Conservation (phyloP, 805 yeast species). For the Sporopachydermia quercuum region DNA sequence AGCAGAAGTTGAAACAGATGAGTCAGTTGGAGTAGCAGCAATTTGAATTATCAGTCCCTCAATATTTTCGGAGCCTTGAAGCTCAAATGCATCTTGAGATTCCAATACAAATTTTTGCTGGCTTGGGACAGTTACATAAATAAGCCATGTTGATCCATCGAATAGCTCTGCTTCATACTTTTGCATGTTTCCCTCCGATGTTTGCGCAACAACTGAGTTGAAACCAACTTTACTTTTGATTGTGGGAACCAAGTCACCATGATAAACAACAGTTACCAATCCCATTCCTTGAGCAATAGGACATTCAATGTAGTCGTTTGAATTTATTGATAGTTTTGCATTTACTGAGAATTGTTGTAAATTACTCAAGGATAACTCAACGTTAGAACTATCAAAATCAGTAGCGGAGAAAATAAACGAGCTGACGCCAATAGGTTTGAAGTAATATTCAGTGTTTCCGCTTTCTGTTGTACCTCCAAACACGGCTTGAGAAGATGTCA, state of each 20-base stretch:
- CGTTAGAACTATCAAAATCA: conserved; percentile 25
- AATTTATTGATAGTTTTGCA: conserved; percentile 18
- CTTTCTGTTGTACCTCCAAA: conserved; percentile 27
- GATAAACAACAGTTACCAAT: conserved; percentile 49
- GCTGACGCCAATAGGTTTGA: conserved; percentile 52
- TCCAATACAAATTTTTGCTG: conserved; percentile 19
- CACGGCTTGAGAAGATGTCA: conserved; percentile 28
- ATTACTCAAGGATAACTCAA: conserved; percentile 27
- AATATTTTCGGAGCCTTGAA: conserved; percentile 23
- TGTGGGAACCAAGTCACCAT: conserved; percentile 31
- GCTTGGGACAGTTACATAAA: conserved; percentile 30
- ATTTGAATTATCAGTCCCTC: conserved; percentile 32
- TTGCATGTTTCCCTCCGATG: conserved; percentile 15
- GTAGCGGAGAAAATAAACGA: conserved; percentile 41
- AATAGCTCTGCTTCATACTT: conserved; percentile 26
- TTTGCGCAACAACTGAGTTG: conserved; percentile 21
- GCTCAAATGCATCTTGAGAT: conserved; percentile 19
- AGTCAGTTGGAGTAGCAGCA: conserved; percentile 30
- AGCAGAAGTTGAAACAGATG: conserved; percentile 21
- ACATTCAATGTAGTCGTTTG: conserved; percentile 26
- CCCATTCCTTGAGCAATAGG: conserved; percentile 79
- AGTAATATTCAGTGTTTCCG: conserved; percentile 30
- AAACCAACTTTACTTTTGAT: conserved; percentile 34
- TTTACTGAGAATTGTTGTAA: conserved; percentile 37
- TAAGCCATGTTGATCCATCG: conserved; percentile 32